Evolutionary conservation across 1,139 yeast species (phyloP).

Genomic region (Pichia sp.): DNA sequence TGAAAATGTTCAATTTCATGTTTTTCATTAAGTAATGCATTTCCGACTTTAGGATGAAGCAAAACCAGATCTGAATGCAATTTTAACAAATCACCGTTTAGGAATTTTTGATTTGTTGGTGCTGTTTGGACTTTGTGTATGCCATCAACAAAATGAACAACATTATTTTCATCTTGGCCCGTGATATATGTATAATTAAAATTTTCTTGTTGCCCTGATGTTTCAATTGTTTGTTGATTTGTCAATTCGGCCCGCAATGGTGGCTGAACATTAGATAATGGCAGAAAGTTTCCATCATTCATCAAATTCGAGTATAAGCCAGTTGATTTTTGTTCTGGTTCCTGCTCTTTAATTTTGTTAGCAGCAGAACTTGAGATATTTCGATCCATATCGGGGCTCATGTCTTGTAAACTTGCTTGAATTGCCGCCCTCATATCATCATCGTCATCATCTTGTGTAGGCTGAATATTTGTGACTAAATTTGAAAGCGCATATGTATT

Average conservation of each 20-base stretch:
- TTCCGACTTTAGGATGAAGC: constrained; percentile 70
- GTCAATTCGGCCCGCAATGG: no score
- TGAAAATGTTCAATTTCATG: constrained; percentile 65
- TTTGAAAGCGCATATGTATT: not conserved
- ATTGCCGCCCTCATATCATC: constrained; percentile 93
- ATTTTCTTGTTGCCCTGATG: no score
- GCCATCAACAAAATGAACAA: constrained; percentile 64
- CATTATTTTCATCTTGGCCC: constrained; percentile 58
- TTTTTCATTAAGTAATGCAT: constrained; percentile 55
- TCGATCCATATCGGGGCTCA: constrained; percentile 35
- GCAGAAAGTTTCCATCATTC: not conserved
- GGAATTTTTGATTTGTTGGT: constrained; percentile 39
- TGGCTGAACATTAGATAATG: no score
- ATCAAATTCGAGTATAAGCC: constrained; percentile 26
- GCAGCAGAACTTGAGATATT: constrained; percentile 18
- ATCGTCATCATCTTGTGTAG: constrained; percentile 53
- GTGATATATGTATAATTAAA: constrained; percentile 40
- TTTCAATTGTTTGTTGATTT: no score
- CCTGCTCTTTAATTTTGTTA: constrained; percentile 10
- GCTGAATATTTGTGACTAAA: not conserved
- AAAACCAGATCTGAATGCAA: constrained; percentile 59
- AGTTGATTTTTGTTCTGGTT: constrained; percentile 16
- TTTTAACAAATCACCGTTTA: constrained; percentile 57
- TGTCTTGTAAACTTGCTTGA: constrained; percentile 82
- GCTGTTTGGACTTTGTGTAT: constrained; percentile 50